A percentile compares a stretch with the other conserved stretches of the same genome.
These are phyloP conservation scores for Aspergillus cavernicola DNA, from an alignment of 495 filamentous ascomycete genomes.

Conservation along the genomic window DNA sequence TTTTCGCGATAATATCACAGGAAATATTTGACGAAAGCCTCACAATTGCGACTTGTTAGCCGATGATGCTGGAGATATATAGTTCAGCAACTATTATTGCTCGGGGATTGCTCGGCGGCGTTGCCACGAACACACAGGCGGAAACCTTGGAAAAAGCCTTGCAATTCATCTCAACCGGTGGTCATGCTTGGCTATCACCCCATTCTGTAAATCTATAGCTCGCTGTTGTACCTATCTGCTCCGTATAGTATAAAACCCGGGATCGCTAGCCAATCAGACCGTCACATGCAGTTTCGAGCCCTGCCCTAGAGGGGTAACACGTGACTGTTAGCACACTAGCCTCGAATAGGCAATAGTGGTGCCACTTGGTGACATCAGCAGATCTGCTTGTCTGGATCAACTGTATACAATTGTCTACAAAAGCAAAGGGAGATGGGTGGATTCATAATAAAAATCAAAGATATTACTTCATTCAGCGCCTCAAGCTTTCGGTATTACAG, in stretches of 20 bases:
- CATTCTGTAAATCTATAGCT: too few relatives aligned
- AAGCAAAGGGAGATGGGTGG: background rate
- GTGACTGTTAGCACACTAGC: conserved; percentile 15
- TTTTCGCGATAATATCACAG: background rate
- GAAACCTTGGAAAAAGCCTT: too few relatives aligned
- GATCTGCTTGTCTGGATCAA: background rate
- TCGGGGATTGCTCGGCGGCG: too few relatives aligned
- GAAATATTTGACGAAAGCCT: too few relatives aligned
- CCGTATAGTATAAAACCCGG: too few relatives aligned
- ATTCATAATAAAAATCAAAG: too few relatives aligned
- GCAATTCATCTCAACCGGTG: too few relatives aligned
- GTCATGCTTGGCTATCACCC: background rate
- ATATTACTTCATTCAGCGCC: too few relatives aligned
- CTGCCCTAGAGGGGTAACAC: conserved; percentile 13
- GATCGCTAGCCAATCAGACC: conserved; percentile 2
- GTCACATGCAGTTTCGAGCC: conserved; percentile 6
- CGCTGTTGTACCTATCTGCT: too few relatives aligned
- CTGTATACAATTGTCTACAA: background rate
- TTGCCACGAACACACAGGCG: too few relatives aligned
- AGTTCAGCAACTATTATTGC: background rate
- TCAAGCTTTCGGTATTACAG: too few relatives aligned
- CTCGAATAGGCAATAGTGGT: conserved; percentile 3
- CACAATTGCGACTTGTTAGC: too few relatives aligned
- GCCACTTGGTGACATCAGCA: conserved; percentile 21
- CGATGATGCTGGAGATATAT: background rate